Conservation (phyloP, 176 grass and related monocot genomes). For the Zoysia japonica region DNA sequence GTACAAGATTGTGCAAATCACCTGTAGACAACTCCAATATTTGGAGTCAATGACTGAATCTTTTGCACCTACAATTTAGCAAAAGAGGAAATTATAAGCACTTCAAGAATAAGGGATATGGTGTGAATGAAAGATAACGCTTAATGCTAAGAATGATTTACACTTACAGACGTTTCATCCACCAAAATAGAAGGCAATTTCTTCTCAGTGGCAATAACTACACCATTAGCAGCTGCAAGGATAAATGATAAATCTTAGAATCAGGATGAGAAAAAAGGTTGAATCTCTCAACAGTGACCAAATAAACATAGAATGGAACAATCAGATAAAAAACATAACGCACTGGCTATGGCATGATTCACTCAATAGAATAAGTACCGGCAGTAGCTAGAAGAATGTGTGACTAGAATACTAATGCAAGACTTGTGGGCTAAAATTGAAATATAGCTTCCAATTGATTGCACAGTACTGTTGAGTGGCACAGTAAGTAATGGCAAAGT, state of each 20-base stretch:
- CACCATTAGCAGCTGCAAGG: slow-evolving; percentile 75
- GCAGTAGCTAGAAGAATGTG: not conserved
- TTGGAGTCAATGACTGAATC: slow-evolving; percentile 86
- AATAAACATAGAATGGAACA: slow-evolving; percentile 1
- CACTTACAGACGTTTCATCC: slow-evolving; percentile 80
- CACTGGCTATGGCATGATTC: not conserved
- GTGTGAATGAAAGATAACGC: not conserved
- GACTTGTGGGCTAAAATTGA: not conserved
- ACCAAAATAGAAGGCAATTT: slow-evolving; percentile 83
- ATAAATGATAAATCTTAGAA: slow-evolving; percentile 27
- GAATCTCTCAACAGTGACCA: not conserved
- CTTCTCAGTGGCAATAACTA: slow-evolving; percentile 82
- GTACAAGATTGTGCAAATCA: slow-evolving; percentile 32
- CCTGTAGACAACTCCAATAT: slow-evolving; percentile 97
- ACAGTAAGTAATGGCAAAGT: not conserved
- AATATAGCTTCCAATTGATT: slow-evolving; percentile 10
- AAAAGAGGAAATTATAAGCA: slow-evolving; percentile 11
- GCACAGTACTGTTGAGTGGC: not conserved
- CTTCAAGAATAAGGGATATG: not conserved
- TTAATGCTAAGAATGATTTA: not conserved
- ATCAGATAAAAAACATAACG: not conserved
- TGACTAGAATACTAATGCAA: not conserved
- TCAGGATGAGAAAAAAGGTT: slow-evolving; percentile 19
- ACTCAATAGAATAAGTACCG: slow-evolving; percentile 1
- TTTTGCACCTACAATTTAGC: slow-evolving; percentile 78